phyloP scores from a whole-genome alignment of 148 eudicot species.

The Silene latifolia region DNA sequence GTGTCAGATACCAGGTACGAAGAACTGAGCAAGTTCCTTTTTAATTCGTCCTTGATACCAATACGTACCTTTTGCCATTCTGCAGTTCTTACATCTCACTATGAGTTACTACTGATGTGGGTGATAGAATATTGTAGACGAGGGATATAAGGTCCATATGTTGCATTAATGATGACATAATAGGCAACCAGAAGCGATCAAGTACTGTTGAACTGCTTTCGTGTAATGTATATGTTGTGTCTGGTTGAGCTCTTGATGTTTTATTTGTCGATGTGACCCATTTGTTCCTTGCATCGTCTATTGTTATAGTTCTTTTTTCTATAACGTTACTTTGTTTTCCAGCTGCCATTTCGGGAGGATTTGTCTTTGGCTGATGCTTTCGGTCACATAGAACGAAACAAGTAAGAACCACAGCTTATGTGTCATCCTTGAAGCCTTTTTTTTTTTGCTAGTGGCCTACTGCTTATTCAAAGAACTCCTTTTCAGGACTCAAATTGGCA shows the following conservation, averaged over 20 bases:
- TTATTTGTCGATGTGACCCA: background rate
- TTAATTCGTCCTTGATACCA: conserved; percentile 1
- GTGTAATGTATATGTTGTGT: background rate
- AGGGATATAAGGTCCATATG: background rate
- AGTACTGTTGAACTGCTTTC: background rate
- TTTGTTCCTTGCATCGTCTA: background rate
- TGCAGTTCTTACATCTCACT: background rate
- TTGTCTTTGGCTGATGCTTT: conserved; percentile 90
- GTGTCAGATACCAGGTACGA: conserved; percentile 75
- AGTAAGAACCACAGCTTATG: conserved; percentile 34
- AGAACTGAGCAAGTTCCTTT: background rate
- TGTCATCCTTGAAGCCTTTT: conserved; percentile 4
- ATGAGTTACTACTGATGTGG: background rate
- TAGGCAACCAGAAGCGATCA: background rate
- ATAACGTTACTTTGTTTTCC: conserved; percentile 18
- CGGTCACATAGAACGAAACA: conserved; percentile 89
- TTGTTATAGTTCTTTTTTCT: background rate
- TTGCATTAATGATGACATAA: background rate
- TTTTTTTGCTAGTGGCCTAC: background rate
- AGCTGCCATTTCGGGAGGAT: conserved; percentile 71
- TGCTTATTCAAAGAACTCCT: background rate
- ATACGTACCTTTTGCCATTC: background rate
- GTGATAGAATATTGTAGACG: background rate
- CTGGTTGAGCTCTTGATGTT: background rate
- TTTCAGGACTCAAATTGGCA: conserved; percentile 60